Percentiles rank a stretch among this genome's conserved stretches.
phyloP scores from a whole-genome alignment of 352 stramenopile species.

The Pythium aphanidermatum region DNA sequence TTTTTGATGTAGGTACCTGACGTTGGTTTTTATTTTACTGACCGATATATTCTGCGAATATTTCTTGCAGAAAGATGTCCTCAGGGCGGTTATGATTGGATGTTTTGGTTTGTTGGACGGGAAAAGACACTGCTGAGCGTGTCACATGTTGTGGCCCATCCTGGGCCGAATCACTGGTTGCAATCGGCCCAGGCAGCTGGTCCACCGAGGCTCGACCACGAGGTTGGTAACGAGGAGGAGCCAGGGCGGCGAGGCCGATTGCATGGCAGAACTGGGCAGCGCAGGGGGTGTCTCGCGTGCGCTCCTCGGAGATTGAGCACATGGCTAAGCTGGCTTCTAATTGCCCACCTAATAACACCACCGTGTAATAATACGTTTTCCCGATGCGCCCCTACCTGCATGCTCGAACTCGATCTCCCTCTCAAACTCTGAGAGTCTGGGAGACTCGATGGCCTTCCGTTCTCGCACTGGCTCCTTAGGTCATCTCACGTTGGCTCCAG shows the following conservation, averaged over 20 bases:
- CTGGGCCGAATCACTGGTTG: constrained; percentile 19
- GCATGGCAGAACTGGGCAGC: too few species aligned
- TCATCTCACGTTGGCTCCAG: neutral
- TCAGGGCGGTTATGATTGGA: constrained; percentile 4
- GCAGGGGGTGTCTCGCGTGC: constrained; percentile 3
- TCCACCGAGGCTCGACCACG: too few species aligned
- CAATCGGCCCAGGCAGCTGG: constrained; percentile 4
- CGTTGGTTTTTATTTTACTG: constrained; percentile 4
- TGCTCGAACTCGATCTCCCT: too few species aligned
- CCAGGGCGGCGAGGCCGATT: too few species aligned
- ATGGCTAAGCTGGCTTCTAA: neutral
- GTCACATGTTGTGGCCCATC: constrained; percentile 9
- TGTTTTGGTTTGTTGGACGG: constrained; percentile 10
- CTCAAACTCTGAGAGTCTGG: too few species aligned
- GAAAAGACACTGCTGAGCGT: constrained; percentile 13
- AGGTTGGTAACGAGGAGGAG: too few species aligned
- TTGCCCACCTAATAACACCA: too few species aligned
- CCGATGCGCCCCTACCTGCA: too few species aligned
- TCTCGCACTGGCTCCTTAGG: too few species aligned
- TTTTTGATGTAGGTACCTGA: too few species aligned
- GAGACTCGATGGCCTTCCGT: too few species aligned
- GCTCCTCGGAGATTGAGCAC: neutral
- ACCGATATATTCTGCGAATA: constrained; percentile 19
- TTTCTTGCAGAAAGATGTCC: constrained; percentile 14
- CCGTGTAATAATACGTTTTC: too few species aligned